Percentiles rank a stretch among this genome's conserved stretches.
Conservation (phyloP, 345 rosid species). For the Sisymbrium irio region DNA sequence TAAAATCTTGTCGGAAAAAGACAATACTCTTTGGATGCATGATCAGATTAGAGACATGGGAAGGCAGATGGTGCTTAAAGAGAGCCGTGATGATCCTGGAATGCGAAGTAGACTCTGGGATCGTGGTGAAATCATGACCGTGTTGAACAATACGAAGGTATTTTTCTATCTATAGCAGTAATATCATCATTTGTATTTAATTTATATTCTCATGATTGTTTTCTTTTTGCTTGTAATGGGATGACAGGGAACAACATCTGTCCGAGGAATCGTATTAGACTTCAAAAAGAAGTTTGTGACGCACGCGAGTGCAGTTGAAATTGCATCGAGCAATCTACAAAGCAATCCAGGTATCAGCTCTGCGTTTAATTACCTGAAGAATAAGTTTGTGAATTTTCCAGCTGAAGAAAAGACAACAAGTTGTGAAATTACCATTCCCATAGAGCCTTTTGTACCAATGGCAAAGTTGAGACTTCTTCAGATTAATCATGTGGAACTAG, state of each 20-base stretch:
- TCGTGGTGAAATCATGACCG: conserved; percentile 41
- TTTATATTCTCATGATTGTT: neutral
- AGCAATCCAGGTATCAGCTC: conserved; percentile 6
- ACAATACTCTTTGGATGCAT: conserved; percentile 59
- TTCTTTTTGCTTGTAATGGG: neutral
- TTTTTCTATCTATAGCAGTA: neutral
- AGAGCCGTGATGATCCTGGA: conserved; percentile 29
- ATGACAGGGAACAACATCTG: conserved; percentile 44
- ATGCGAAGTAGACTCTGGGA: conserved; percentile 69
- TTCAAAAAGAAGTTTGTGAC: conserved; percentile 15
- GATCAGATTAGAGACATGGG: conserved; percentile 82
- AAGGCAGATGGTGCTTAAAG: conserved; percentile 42
- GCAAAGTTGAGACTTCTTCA: conserved; percentile 57
- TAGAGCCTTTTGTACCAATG: conserved; percentile 47
- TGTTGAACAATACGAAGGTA: conserved; percentile 50
- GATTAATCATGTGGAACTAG: conserved; percentile 47
- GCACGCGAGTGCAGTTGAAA: conserved; percentile 8
- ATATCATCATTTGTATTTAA: neutral
- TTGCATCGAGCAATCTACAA: neutral
- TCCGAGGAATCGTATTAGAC: conserved; percentile 49
- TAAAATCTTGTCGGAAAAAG: conserved; percentile 28
- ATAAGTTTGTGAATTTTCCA: neutral
- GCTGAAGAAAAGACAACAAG: conserved; percentile 12
- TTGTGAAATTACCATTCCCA: conserved; percentile 24
- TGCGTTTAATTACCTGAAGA: conserved; percentile 18